Base-by-base conservation (phyloP, 176 grass and related monocot species). In the Aegilops longissima region DNA sequence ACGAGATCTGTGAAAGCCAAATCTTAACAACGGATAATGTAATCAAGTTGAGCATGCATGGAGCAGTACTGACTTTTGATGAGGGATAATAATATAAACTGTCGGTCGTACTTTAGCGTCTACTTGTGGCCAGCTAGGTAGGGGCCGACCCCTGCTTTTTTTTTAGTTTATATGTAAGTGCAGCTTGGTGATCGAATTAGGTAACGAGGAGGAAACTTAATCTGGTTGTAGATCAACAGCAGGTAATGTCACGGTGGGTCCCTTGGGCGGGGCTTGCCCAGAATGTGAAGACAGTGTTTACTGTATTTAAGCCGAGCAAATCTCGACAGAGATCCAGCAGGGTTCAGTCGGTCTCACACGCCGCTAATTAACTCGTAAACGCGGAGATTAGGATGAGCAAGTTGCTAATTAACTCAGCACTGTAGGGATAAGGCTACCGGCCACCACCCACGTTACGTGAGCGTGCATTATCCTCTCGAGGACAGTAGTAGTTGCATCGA, bases 21-120 rank as follows among this genome's bases (percentile, higher is more conserved):
- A 87, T 90, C 84, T 73, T 79, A 21, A 75, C 54, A 79, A 23
- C 9, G 39, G 73, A 90, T 87, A 90, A 86, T 5, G 29, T 86
- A 82, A 66, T 83, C 79, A 90, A 90, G 20, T 5, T 0, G 16
- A 71, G 3, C 63, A 39, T n/a, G 70, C 21, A 59, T 56, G 52
- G 24, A 67, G 61, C 65, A 68, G 66, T 7, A 20, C 30, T 35
- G 36, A 76, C 51, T 86, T 80, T 86, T 21, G 9, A 17, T 16
- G 8, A 1, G 23, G 70, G 67, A 61, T 20, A 14, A 61, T 20
- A 14, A 86, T 35, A 61, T 5, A 45, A 30, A 8, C 64, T 3
- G 39, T 31, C 4, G 16, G 39, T 62, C 13, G 12, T 82, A 10
- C 16, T 33, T 69, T 69, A 36, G 33, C 7, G 5, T 33, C 0